Percentiles rank a stretch among this genome's conserved stretches.
These are phyloP conservation scores for Sclerotinia spermophila DNA, from an alignment of 2,329 filamentous ascomycete genomes.

Conservation along the genomic window DNA sequence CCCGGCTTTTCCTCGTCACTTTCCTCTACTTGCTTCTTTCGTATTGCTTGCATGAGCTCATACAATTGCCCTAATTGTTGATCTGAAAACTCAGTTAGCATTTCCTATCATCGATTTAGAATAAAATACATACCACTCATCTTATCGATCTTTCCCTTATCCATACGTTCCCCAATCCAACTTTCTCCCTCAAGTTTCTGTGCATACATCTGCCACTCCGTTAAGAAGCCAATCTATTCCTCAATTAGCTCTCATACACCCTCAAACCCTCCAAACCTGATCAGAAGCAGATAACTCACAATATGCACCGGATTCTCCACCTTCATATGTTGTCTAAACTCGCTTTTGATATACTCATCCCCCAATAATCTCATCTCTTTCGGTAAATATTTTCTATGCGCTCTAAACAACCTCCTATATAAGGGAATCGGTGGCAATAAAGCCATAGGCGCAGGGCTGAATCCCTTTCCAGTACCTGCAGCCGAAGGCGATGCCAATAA, in stretches of 20 bases:
- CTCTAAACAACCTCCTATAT: conserved; percentile 81
- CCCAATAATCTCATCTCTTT: conserved; percentile 75
- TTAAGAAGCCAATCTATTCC: conserved; percentile 82
- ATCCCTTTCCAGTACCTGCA: conserved; percentile 25
- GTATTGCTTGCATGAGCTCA: conserved; percentile 84
- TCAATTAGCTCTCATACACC: neutral
- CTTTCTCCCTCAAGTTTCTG: conserved; percentile 84
- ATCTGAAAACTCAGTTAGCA: conserved; percentile 50
- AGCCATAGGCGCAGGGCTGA: conserved; percentile 33
- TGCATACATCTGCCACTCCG: conserved; percentile 94
- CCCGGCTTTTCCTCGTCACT: conserved; percentile 5
- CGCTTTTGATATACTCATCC: conserved; percentile 88
- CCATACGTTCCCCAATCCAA: conserved; percentile 83
- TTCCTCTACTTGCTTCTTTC: conserved; percentile 36
- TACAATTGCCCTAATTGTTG: conserved; percentile 92
- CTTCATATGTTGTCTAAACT: conserved; percentile 79
- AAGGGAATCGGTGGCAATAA: conserved; percentile 59
- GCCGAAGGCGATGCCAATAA: conserved; percentile 31
- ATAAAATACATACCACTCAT: conserved; percentile 71
- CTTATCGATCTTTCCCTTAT: conserved; percentile 79
- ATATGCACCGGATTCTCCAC: conserved; percentile 91
- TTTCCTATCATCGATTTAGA: neutral
- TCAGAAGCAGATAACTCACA: conserved; percentile 50
- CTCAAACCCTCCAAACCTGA: neutral
- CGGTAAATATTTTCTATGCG: conserved; percentile 76